Conservation (phyloP, 2,329 filamentous ascomycete genomes). For the Penicillium sp. region DNA sequence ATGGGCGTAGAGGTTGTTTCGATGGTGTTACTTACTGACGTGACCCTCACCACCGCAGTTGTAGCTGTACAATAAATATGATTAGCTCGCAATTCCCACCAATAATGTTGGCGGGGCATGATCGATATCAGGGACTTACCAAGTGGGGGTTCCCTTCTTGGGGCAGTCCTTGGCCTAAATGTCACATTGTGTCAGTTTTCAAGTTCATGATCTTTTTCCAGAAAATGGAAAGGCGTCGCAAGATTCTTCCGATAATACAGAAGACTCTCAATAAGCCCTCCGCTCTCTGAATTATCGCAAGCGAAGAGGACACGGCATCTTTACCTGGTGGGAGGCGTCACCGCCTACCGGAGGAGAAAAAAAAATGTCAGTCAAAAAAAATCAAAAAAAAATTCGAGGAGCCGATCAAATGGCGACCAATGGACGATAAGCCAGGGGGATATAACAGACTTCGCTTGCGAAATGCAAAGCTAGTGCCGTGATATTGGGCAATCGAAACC, state of each 20-base stretch:
- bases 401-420: background rate
- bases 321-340: constrained; percentile 75
- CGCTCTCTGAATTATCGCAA: background rate
- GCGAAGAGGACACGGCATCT: constrained; percentile 31
- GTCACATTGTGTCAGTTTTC: constrained; percentile 30
- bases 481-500: background rate
- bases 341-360: constrained; percentile 60
- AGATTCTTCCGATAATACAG: background rate
- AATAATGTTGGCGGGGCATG: constrained; percentile 1
- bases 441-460: background rate
- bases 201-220: background rate
- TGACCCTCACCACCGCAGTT: constrained; percentile 82
- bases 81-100: constrained; percentile 13
- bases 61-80: constrained; percentile 59
- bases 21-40: constrained; percentile 64
- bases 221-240: background rate
- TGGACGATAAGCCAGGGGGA: background rate
- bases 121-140: constrained; percentile 57
- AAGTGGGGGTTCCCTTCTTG: constrained; percentile 79
- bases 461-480: background rate
- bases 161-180: constrained; percentile 80
- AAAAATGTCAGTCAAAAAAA: constrained; percentile 29
- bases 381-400: constrained; percentile 2
- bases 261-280: constrained; percentile 21
- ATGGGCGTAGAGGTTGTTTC: background rate